phyloP scores from a whole-genome alignment of 1,284 basidiomycete genomes.

The Cryptococcus neoformans region DNA sequence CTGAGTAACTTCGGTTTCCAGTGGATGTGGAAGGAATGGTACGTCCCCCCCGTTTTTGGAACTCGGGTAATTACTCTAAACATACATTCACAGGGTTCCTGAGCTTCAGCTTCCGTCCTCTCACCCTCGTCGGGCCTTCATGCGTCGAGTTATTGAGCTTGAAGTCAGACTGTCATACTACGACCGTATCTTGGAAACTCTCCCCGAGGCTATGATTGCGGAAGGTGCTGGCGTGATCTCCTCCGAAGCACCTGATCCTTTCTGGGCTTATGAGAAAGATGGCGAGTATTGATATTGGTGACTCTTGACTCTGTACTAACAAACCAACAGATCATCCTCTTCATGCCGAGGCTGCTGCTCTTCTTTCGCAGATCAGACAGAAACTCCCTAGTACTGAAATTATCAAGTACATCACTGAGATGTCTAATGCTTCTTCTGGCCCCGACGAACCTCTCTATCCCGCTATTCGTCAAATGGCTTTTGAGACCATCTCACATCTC shows the following conservation, averaged over 20 bases:
- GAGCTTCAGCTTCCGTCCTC: conserved; percentile 67
- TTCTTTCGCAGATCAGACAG: conserved; percentile 76
- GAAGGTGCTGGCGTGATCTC: conserved; percentile 60
- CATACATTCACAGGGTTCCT: conserved; percentile 62
- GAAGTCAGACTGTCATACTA: conserved; percentile 92
- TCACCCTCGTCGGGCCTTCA: conserved; percentile 84
- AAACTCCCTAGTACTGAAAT: conserved; percentile 68
- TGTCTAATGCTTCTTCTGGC: conserved; percentile 49
- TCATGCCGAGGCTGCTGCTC: conserved; percentile 71
- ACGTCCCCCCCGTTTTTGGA: conserved; percentile 26
- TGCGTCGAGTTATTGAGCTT: conserved; percentile 81
- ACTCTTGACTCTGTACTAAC: background rate
- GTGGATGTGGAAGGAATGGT: conserved; percentile 99
- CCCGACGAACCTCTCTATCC: conserved; percentile 57
- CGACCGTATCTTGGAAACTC: conserved; percentile 84
- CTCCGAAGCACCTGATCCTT: conserved; percentile 72
- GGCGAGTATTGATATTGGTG: conserved; percentile 51
- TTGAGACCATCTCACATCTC: conserved; percentile 85
- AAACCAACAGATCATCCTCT: conserved; percentile 62
- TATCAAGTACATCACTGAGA: conserved; percentile 66
- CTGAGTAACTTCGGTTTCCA: conserved; percentile 97
- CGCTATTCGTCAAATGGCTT: conserved; percentile 71
- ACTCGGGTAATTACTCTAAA: background rate
- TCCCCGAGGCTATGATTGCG: conserved; percentile 71
- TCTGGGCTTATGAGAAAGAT: conserved; percentile 77